Evolutionary conservation across 2,329 filamentous ascomycete genomes (phyloP).

Genomic region (Myrmaecium sp.): DNA sequence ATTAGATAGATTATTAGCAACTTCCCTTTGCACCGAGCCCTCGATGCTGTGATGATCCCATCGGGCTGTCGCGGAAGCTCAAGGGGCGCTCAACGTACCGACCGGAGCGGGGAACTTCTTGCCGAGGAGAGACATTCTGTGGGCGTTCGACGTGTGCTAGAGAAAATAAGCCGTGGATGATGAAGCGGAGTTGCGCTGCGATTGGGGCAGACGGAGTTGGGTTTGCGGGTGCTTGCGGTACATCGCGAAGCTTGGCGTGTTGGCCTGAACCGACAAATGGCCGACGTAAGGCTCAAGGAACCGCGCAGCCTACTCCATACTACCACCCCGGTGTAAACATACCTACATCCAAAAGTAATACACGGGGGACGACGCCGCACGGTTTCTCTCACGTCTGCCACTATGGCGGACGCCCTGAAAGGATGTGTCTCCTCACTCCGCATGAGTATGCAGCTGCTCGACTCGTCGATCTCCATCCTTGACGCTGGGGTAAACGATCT

Average conservation of each 20-base stretch:
- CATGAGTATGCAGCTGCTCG: conserved; percentile 43
- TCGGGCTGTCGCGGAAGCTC: conserved; percentile 1
- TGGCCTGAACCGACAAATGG: no score
- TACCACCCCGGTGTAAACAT: no score
- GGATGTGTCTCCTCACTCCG: conserved; percentile 44
- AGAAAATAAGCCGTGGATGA: conserved; percentile 4
- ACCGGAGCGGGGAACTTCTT: conserved; percentile 34
- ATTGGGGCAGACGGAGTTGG: conserved; percentile 17
- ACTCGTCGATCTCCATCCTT: conserved; percentile 45
- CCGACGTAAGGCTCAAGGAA: no score
- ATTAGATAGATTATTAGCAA: conserved; percentile 14
- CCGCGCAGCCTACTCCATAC: no score
- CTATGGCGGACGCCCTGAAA: conserved; percentile 29
- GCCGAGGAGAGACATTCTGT: conserved; percentile 29
- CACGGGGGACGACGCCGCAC: no score
- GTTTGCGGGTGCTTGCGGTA: no score
- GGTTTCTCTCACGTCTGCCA: no score
- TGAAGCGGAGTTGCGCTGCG: conserved; percentile 4
- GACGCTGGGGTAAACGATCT: conserved; percentile 47
- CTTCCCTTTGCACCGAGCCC: background rate
- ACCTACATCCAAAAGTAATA: no score
- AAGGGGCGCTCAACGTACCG: conserved; percentile 21
- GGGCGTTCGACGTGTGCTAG: conserved; percentile 4
- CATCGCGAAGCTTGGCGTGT: no score
- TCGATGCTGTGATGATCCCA: conserved; percentile 2